Conservation (phyloP, 2,329 filamentous ascomycete genomes). For the Aspergillus ibericus region DNA sequence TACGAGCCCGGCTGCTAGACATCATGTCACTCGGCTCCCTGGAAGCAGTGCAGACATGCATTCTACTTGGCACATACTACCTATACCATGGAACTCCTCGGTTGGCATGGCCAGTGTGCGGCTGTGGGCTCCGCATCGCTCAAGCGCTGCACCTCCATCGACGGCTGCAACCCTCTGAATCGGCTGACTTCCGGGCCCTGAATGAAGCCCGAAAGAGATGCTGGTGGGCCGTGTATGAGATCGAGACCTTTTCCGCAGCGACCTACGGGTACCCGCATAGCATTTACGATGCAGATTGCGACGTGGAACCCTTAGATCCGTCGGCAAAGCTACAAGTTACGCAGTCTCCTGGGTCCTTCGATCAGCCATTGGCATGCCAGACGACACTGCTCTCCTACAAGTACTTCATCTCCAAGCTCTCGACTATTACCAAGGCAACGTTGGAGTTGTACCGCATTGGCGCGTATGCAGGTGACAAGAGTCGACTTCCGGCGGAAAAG, state of each 20-base stretch:
- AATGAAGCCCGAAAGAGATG: constrained; percentile 36
- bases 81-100: constrained; percentile 38
- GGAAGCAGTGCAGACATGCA: constrained; percentile 36
- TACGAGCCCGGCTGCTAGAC: constrained; percentile 21
- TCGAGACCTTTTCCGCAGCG: constrained; percentile 45
- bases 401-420: constrained; percentile 28
- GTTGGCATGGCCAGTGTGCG: constrained; percentile 43
- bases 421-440: constrained; percentile 15
- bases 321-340: constrained; percentile 10
- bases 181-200: neutral
- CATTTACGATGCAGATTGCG: constrained; percentile 35
- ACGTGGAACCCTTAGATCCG: constrained; percentile 32
- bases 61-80: constrained; percentile 41
- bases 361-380: constrained; percentile 9
- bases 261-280: constrained; percentile 40
- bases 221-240: constrained; percentile 46
- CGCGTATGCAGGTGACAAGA: neutral
- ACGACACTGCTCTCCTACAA: constrained; percentile 24
- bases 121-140: constrained; percentile 37
- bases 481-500: neutral
- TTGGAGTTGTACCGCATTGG: constrained; percentile 23
- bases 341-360: constrained; percentile 11
- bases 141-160: constrained; percentile 39
- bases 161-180: neutral
- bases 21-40: constrained; percentile 26